Conservation (phyloP, 1,284 basidiomycete species). For the Porodaedalea pini region DNA sequence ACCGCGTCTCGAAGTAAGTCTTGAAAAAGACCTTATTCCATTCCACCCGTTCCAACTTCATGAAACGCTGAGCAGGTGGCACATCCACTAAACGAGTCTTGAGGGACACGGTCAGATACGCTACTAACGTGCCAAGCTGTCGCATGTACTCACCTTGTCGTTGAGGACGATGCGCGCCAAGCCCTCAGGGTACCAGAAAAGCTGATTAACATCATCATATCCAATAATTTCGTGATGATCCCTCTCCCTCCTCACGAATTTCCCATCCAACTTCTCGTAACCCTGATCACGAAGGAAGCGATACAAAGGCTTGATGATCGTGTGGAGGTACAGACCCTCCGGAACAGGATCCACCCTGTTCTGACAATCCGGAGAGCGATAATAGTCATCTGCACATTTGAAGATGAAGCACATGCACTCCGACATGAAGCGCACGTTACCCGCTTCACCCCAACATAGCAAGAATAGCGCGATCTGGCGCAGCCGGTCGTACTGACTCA, state of each 20-base stretch:
- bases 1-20: conserved; percentile 94
- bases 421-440: conserved; percentile 95
- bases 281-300: conserved; percentile 96
- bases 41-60: conserved; percentile 85
- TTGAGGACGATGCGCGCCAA: conserved; percentile 87
- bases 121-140: conserved; percentile 1
- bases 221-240: conserved; percentile 97
- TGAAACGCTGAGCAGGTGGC: conserved; percentile 86
- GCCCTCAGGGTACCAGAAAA: conserved; percentile 99
- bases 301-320: conserved; percentile 94
- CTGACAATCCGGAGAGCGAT: conserved; percentile 97
- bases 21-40: conserved; percentile 96
- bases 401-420: conserved; percentile 99
- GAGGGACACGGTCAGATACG: conserved; percentile 12
- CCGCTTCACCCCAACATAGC: conserved; percentile 97
- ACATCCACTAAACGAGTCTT: conserved; percentile 87
- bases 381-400: conserved; percentile 99
- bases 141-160: conserved; percentile 63
- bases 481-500: conserved; percentile 97
- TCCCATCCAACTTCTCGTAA: conserved; percentile 94
- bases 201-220: conserved; percentile 98
- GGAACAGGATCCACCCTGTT: conserved; percentile 91
- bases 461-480: conserved; percentile 95
- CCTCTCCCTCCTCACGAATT: conserved; percentile 90
- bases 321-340: conserved; percentile 91